These are phyloP conservation scores for Vitis labrusca DNA, from an alignment of 164 flowering plant species.

Conservation along the genomic window DNA sequence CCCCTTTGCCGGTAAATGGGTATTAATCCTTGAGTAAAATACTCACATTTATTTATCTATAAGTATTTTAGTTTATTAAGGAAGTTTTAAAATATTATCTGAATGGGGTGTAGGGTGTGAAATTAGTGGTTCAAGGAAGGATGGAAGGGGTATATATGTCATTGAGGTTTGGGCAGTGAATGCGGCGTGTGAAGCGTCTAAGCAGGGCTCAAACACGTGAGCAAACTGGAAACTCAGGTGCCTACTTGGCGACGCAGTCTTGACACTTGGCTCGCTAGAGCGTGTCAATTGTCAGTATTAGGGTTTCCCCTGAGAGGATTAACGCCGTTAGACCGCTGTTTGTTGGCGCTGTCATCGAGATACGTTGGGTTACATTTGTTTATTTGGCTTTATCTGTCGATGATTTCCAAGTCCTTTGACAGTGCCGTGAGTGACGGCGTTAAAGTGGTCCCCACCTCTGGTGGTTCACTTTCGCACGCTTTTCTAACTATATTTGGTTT, in stretches of 20 bases:
- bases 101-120: no score
- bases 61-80: no score
- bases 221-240: conserved; percentile 5
- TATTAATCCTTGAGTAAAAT: background rate
- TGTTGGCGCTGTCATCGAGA: background rate
- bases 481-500: background rate
- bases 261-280: conserved; percentile 19
- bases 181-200: conserved; percentile 27
- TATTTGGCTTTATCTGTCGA: background rate
- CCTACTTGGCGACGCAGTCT: conserved; percentile 13
- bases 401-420: background rate
- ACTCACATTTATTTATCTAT: background rate
- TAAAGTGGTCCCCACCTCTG: background rate
- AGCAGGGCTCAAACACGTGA: conserved; percentile 25
- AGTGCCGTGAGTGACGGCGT: background rate
- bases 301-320: background rate
- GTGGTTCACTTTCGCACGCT: background rate
- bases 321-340: conserved; percentile 4
- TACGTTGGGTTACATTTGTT: background rate
- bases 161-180: background rate
- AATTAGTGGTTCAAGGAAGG: no score
- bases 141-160: conserved; percentile 10
- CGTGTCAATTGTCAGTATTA: conserved; percentile 8
- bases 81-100: no score
- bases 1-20: conserved; percentile 27